Evolutionary conservation across 2,329 filamentous ascomycete species (phyloP), one percentile per base, ranked within the genome.

Genomic region (Pestalotiopsis fici): DNA sequence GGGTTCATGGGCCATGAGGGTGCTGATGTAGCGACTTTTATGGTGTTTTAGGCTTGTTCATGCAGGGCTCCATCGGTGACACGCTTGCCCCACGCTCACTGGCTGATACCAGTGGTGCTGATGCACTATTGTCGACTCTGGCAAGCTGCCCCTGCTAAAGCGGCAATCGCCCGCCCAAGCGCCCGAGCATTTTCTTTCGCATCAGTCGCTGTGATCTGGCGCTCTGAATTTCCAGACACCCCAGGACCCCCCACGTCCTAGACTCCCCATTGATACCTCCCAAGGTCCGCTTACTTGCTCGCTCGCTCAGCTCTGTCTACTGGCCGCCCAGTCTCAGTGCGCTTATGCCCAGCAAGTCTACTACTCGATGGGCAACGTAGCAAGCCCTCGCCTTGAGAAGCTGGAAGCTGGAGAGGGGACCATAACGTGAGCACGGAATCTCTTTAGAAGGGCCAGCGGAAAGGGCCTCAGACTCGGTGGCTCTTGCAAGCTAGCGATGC

Each of bases 31-130:
- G 37, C 39, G 35, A 37, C 9, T 65, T 60, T 61, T 15, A 37
- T 60, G 64, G 64, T 61, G 64, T 61, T 50, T 66, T 39, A 59
- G 63, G 63, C 63, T 27, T 23, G 15, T 35, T 65, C 47, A 65
- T 65, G 63, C 63, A 65, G 31, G 63, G 63, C 54, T 65, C 63
- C 63, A 65, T 65, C 28, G 47, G 64, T 61, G 64, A 35, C 25
- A 55, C 64, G 35, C 39, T 25, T 39, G 37, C 13, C 31, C 64
- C 21, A 50, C 64, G 64, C 31, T 66, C 28, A 66, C 55, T 66
- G 57, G 64, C 64, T 65, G 63, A 59, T 65, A 59, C n/a, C 23
- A 31, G n/a, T 47, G 63, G 39, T 31, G 54, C 56, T 60, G 64
- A n/a, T 39, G 56, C 64, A 50, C 64, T 65, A 55, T 28, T 59